A percentile compares a stretch with the other conserved stretches of the same genome.
These are phyloP conservation scores for Trichoderma sp. DNA, from an alignment of 2,329 filamentous ascomycete species.

Conservation along the genomic window DNA sequence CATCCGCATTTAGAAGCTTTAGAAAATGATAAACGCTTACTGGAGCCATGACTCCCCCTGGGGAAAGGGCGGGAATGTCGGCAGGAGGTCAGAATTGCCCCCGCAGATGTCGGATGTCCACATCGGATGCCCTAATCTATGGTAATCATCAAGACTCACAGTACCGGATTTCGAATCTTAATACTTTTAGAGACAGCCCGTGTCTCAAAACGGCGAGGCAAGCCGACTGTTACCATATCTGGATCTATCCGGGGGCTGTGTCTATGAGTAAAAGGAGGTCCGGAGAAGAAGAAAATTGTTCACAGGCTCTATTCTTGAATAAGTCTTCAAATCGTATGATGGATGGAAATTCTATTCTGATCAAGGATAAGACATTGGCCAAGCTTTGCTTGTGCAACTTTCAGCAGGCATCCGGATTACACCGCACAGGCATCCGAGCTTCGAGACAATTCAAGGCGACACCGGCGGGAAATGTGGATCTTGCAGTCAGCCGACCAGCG, in stretches of 20 bases:
- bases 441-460: constrained; percentile 14
- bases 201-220: background rate
- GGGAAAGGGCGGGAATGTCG: background rate
- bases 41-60: background rate
- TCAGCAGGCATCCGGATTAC: background rate
- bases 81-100: background rate
- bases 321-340: background rate
- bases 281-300: background rate
- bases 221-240: background rate
- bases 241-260: background rate
- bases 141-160: background rate
- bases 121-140: background rate
- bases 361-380: background rate
- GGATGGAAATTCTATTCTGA: background rate
- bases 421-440: background rate
- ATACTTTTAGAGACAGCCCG: background rate
- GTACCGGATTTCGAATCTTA: no score
- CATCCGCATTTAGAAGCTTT: background rate
- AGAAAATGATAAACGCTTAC: background rate
- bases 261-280: background rate
- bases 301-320: background rate
- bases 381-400: background rate
- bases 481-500: constrained; percentile 12
- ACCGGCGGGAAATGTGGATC: constrained; percentile 16
- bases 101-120: background rate